Evolutionary conservation across 2,329 filamentous ascomycete species (phyloP), one percentile per base, ranked within the genome.

Genomic region (Ascomycota sp.): DNA sequence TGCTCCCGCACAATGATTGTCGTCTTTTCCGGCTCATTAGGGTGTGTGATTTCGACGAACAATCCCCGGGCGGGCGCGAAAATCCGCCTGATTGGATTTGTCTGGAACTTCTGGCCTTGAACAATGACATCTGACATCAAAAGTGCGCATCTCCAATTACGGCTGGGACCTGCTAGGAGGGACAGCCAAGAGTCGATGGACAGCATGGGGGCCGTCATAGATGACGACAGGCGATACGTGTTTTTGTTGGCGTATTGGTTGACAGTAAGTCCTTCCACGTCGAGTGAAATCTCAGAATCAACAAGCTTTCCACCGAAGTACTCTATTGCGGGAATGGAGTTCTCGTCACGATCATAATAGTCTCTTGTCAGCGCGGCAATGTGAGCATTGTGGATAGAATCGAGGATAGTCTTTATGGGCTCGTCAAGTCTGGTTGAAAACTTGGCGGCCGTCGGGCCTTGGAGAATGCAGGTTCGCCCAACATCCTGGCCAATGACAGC

Each of bases 401-500:
- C 85, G 8, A 98, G 65, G 36, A 98, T 98, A 30, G 92, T 76
- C 58, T 93, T 78, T 52, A 95, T 76, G 0, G 89, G 89, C 61
- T 98, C 83, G 43, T 98, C 83, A 24, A 93, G 69, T 36, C 79
- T 65, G 25, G 69, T 93, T 0, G 85, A 91, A 57, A 83, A 95
- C 53, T 76, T 86, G 44, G 71, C 89, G 32, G 89, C 79, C 57
- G 85, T 83, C 5, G 89, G 89, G 12, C 89, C 91, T 52, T 98
- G 89, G 23, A 98, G 63, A 48, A 98, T 94, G 59, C 85, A 94
- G 27, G 85, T 93, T 48, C 91, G 73, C 38, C 82, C 85, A 34
- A 98, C 89, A 48, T 98, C 91, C 55, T 95, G 89, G 41, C 67
- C 86, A 36, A 94, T 85, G 33, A 98, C 85, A 31, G 89, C 89